Evolutionary conservation across 1,139 yeast species (phyloP), one percentile per base, ranked within the genome.

Genomic region (Yamadazyma trypodendri): DNA sequence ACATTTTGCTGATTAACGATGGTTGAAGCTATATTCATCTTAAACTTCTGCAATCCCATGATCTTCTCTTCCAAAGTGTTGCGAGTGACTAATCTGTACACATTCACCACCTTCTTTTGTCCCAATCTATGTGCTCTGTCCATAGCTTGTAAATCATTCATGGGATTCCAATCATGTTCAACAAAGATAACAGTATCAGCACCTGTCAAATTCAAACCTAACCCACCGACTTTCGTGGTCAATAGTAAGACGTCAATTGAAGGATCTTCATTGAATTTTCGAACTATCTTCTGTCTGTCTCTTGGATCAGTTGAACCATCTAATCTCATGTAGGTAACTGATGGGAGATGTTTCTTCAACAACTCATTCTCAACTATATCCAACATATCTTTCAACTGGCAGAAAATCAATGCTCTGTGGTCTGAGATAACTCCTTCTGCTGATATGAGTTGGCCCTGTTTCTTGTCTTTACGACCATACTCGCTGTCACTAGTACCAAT

Each of bases 81-180:
- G 55, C 89, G 83, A 7, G 99, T 94, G 51, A 94, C 87, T 50
- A 94, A 73, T 52, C 97, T 74, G 56, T 90, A 90, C 13, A 94
- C 98, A 60, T 89, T 88, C 32, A 94, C 99, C 27, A 92, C 97
- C 58, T 90, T 92, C 68, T 89, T 89, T 63, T 94, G 99, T 4
- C 99, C 99, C 49, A 94, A 79, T 60, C 99, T 77, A 62, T 94
- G 99, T 0, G 98, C 98, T 55, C 99, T 76, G 59, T 94, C 99
- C 99, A 94, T 94, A 0, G 99, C 99, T 60, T 94, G 99, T 43
- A 94, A 71, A 68, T 94, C 99, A 56, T 89, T 92, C 99, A 94
- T 94, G 17, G 99, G 98, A 58, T 94, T 94, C 99, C 99, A 94
- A 61, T 94, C 99, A 56, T 94, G 99, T 56, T 94, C 99, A 28